phyloP scores from a whole-genome alignment of 768 basidiomycete genomes.

The Pleurotus giganteus region DNA sequence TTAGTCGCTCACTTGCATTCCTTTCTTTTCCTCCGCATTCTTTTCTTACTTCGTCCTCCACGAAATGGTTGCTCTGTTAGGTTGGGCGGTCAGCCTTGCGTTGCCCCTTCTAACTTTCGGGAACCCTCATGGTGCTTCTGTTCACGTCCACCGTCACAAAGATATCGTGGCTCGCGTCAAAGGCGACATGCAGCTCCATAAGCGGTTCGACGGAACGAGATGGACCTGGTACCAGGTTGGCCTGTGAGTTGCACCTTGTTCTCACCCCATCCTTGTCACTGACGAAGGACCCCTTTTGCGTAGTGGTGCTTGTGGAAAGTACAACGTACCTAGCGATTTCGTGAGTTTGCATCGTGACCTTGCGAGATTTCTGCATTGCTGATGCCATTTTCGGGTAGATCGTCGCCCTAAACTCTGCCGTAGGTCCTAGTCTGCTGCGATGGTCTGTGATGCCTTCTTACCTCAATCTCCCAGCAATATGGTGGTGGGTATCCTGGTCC shows the following conservation, averaged over 20 bases:
- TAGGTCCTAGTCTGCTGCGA: constrained; percentile 18
- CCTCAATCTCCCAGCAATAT: constrained; percentile 38
- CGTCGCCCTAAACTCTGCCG: constrained; percentile 48
- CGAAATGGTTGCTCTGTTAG: constrained; percentile 19
- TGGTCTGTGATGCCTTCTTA: background rate
- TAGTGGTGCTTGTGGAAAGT: constrained; percentile 57
- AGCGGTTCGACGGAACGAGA: constrained; percentile 35
- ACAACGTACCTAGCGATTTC: constrained; percentile 37
- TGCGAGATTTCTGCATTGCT: background rate
- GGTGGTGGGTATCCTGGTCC: constrained; percentile 63
- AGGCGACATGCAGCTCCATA: constrained; percentile 37
- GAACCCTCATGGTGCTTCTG: constrained; percentile 24
- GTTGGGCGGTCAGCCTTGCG: constrained; percentile 28
- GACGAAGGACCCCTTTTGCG: constrained; percentile 9
- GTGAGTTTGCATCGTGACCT: constrained; percentile 27
- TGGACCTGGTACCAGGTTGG: constrained; percentile 60
- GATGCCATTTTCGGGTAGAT: constrained; percentile 31
- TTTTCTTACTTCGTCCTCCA: background rate
- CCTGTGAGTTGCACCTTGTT: constrained; percentile 31
- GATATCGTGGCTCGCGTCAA: constrained; percentile 47
- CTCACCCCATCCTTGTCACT: background rate
- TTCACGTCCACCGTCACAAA: constrained; percentile 39
- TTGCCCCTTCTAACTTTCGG: constrained; percentile 36
- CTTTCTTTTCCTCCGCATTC: constrained; percentile 15
- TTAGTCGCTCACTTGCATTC: constrained; percentile 7